Conservation (phyloP, 192 early-diverging fungal species). For the Jimgerdemannia flammicorona region DNA sequence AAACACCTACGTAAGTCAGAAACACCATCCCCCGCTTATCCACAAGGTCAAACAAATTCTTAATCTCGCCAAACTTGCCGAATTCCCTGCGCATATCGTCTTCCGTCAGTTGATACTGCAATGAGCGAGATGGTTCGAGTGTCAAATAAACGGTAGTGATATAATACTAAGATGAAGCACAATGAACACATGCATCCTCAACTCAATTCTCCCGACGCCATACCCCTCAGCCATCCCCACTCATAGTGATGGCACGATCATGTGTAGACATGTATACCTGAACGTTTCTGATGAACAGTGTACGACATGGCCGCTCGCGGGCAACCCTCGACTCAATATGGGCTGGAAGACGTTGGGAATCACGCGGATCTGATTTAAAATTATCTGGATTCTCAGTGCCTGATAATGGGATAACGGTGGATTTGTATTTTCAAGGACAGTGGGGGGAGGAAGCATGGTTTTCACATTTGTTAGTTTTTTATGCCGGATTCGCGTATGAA, state of each 20-base stretch:
- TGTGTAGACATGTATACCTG: slow-evolving; percentile 19
- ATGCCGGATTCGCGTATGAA: neutral
- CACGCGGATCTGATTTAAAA: neutral
- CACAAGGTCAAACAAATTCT: slow-evolving; percentile 51
- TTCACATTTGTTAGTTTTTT: neutral
- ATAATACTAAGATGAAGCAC: too few relatives aligned
- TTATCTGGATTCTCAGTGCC: neutral
- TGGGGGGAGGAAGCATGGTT: neutral
- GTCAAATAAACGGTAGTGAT: neutral
- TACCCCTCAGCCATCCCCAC: neutral
- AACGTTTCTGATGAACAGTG: slow-evolving; percentile 40
- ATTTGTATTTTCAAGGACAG: neutral
- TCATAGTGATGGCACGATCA: neutral
- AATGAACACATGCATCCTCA: neutral
- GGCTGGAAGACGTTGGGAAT: neutral
- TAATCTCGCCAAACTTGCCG: slow-evolving; percentile 53
- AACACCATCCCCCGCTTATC: slow-evolving; percentile 54
- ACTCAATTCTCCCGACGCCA: neutral
- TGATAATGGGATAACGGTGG: neutral
- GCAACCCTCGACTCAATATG: slow-evolving; percentile 4
- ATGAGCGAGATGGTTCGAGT: neutral
- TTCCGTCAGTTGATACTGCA: slow-evolving; percentile 31
- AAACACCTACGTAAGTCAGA: slow-evolving; percentile 51
- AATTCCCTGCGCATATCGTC: slow-evolving; percentile 39
- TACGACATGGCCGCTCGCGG: slow-evolving; percentile 35